Evolutionary conservation across 306 rosid genomes (phyloP).

Genomic region (Fragaria vesca): DNA sequence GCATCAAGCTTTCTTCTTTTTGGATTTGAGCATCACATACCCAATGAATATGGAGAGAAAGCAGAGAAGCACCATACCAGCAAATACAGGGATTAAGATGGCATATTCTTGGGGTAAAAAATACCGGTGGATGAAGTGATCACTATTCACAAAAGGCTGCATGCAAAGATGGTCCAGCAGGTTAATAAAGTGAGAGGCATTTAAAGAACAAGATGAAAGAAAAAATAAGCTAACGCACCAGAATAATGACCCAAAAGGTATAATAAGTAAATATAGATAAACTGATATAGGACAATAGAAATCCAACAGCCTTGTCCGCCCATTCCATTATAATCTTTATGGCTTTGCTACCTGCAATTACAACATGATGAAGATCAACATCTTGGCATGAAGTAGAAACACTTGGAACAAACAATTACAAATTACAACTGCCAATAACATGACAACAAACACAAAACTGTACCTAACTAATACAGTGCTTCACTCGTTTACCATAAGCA

Average conservation of each 20-base stretch:
- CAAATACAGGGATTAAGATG: constrained; percentile 71
- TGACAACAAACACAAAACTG: neutral
- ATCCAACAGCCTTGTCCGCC: constrained; percentile 85
- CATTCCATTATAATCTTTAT: constrained; percentile 56
- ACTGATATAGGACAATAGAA: constrained; percentile 66
- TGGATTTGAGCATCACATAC: constrained; percentile 87
- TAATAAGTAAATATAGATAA: constrained; percentile 79
- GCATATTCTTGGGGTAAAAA: constrained; percentile 93
- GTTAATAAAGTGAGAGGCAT: constrained; percentile 8
- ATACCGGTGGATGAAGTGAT: constrained; percentile 80
- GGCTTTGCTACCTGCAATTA: constrained; percentile 43
- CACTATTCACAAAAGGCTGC: constrained; percentile 96
- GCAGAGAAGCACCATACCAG: constrained; percentile 71
- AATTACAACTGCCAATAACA: neutral
- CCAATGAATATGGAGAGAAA: constrained; percentile 74
- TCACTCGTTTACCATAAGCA: neutral
- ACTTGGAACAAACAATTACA: neutral
- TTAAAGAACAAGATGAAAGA: constrained; percentile 9
- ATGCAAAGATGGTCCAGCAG: constrained; percentile 21
- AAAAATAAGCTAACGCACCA: constrained; percentile 50
- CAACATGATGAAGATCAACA: constrained; percentile 16
- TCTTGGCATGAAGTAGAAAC: constrained; percentile 6
- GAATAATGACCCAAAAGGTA: constrained; percentile 92
- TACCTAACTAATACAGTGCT: neutral
- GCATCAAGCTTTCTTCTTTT: constrained; percentile 72